Percentiles rank a stretch among this genome's conserved stretches.
Evolutionary conservation across 2,329 filamentous ascomycete species (phyloP).

Genomic region (Juglanconis juglandina): DNA sequence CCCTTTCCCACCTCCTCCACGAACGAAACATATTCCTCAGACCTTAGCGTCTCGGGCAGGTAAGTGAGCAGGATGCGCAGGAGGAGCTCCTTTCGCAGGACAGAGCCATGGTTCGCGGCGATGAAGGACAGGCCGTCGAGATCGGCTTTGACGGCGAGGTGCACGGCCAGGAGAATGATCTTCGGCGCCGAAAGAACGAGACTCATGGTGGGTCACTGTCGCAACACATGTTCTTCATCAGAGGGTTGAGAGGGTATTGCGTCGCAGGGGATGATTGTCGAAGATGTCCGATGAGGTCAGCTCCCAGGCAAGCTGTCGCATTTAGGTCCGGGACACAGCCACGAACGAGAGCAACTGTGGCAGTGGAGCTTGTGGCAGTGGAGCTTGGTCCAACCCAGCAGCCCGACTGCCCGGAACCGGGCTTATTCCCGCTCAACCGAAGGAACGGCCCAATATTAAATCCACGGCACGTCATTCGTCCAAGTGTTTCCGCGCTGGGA

Average conservation of each 20-base stretch:
- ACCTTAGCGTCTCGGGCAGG: constrained; percentile 67
- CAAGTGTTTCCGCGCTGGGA: neutral
- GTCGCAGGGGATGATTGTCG: neutral
- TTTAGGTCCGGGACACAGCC: neutral
- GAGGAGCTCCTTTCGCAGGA: constrained; percentile 61
- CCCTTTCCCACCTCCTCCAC: constrained; percentile 54
- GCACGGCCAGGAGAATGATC: constrained; percentile 68
- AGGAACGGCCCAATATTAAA: too few species aligned
- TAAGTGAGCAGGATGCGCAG: constrained; percentile 73
- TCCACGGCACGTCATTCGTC: neutral
- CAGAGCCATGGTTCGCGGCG: constrained; percentile 50
- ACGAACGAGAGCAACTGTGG: neutral
- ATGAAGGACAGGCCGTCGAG: constrained; percentile 60
- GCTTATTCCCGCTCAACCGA: too few species aligned
- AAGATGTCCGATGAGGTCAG: neutral
- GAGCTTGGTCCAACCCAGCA: too few species aligned
- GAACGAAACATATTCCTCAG: constrained; percentile 60
- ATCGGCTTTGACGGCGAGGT: constrained; percentile 65
- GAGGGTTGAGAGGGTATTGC: neutral
- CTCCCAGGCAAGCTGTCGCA: neutral
- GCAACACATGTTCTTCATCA: constrained; percentile 15
- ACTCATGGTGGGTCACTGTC: constrained; percentile 32
- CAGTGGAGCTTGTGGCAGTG: neutral
- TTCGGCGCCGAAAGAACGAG: constrained; percentile 60
- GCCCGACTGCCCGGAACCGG: too few species aligned